Evolutionary conservation across 2,329 filamentous ascomycete genomes (phyloP).

Genomic region (Fusarium clavum): DNA sequence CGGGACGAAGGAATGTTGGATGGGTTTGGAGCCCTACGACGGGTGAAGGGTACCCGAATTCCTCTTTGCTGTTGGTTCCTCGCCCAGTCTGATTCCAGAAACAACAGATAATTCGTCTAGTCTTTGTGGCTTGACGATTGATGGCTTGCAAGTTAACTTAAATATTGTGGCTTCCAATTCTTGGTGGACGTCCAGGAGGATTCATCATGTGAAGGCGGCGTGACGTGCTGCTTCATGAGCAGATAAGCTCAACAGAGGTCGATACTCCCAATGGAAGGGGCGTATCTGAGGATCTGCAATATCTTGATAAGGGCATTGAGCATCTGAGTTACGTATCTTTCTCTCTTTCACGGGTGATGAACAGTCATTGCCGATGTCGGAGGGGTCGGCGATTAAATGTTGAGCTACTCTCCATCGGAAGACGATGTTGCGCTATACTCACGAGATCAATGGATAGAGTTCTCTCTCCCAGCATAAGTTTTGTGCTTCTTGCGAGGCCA

Average conservation of each 20-base stretch:
- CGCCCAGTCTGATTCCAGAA: constrained; percentile 19
- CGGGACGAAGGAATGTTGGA: constrained; percentile 34
- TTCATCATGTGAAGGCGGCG: not conserved
- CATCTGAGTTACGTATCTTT: constrained; percentile 1
- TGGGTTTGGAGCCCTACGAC: constrained; percentile 31
- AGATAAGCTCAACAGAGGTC: not conserved
- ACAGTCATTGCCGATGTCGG: constrained; percentile 19
- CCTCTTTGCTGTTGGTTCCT: constrained; percentile 11
- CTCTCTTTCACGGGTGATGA: constrained; percentile 2
- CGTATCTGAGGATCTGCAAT: not conserved
- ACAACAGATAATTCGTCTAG: constrained; percentile 5
- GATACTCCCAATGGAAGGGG: not conserved
- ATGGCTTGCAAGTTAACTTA: constrained; percentile 2
- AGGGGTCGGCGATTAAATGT: not conserved
- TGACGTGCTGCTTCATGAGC: constrained; percentile 3
- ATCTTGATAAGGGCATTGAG: not conserved
- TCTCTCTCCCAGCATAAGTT: not conserved
- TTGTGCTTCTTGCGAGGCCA: not conserved
- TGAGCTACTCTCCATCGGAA: not conserved
- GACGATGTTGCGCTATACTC: not conserved
- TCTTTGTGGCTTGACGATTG: constrained; percentile 35
- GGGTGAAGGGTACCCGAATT: constrained; percentile 30
- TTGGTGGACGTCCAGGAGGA: not conserved
- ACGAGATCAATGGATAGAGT: not conserved
- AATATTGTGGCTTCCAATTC: constrained; percentile 2